Evolutionary conservation across 75 land plant species (phyloP), one percentile per base, ranked within the genome.

Genomic region (Azolla pinnata): DNA sequence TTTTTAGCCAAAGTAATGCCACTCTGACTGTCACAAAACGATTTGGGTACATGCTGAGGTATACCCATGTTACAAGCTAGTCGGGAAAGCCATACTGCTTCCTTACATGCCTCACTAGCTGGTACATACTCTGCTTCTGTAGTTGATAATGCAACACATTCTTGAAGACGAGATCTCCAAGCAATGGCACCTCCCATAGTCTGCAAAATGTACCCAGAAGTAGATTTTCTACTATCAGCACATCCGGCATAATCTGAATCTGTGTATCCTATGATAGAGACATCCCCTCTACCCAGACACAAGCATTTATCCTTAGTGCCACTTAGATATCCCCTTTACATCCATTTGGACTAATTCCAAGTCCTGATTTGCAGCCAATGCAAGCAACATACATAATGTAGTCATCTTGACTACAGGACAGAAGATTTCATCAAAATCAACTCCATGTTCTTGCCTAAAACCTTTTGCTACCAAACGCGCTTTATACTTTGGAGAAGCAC

Each of bases 91-190:
- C n/a, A n/a, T n/a, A n/a, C n/a, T n/a, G n/a, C n/a, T n/a, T n/a
- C n/a, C n/a, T 69, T 69, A 0, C 19, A 3, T 21, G 65, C 65
- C 42, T 63, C 45, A 33, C 40, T 32, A 30, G 44, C 9, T 30
- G 35, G 60, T 18, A 70, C 56, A 21, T 54, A 70, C 52, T 70
- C 61, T 23, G 48, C 56, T 44, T 68, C 29, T 4, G 59, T 68
- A 0, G 63, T 68, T 10, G 71, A 68, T 0, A 54, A 29, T 18
- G n/a, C n/a, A n/a, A n/a, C n/a, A n/a, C n/a, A n/a, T n/a, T n/a
- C n/a, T n/a, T n/a, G n/a, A n/a, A n/a, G 19, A 14, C 10, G 4
- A 17, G 57, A 20, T 16, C 17, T 54, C 57, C 57, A 64, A 53
- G 19, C 2, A 2, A 64, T 53, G 2, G 44, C 25, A 17, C 40